Base-by-base conservation (phyloP, 176 grass and related monocot species). In the Aegilops umbellulata region DNA sequence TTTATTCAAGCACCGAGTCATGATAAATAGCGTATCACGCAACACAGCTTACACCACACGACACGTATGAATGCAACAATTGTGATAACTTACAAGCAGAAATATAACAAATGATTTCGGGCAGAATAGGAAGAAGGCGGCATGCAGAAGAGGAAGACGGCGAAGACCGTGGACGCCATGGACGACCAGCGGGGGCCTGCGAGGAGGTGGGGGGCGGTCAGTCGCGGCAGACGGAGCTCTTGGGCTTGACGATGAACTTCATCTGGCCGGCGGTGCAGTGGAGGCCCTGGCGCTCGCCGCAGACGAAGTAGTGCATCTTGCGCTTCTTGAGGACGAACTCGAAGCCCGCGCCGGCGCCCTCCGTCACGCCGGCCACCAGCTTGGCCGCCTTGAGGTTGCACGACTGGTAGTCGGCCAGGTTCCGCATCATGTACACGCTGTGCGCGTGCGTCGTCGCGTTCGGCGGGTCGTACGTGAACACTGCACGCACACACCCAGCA, bases 391-490 rank as follows among this genome's bases (percentile, higher is more conserved):
- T 99, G 83, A 99, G 65, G 82, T 99, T 86, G 90, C 97, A 99
- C 1, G 90, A 73, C 63, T 83, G 84, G 55, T 88, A 99, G 81
- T 91, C 88, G 4, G 79, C 82, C 2, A 73, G 22, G 86, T 78
- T 94, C 24, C 84, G 90, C 94, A 96, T 84, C 87, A 99, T 46
- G 82, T 90, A 94, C 60, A 99, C 97, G 49, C 87, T 93, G 87
- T 99, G 97, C 27, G 97, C 88, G 70, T 89, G 90, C 34, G 87
- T 84, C 65, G 92, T 91, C 44, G 83, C 88, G 83, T 83, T 99
- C 62, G 97, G 97, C 22, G 94, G 90, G 69, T 99, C 94, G 75
- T 96, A 99, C 82, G 82, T 96, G 90, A 99, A 99, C 66, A 99
- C 97, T 99, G 84, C 87, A 25, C 12, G 22, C 17, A 35, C 29